Percentiles rank a stretch among this genome's conserved stretches.
Evolutionary conservation across 129 eudicot species (phyloP).

Genomic region (Tagetes erecta): DNA sequence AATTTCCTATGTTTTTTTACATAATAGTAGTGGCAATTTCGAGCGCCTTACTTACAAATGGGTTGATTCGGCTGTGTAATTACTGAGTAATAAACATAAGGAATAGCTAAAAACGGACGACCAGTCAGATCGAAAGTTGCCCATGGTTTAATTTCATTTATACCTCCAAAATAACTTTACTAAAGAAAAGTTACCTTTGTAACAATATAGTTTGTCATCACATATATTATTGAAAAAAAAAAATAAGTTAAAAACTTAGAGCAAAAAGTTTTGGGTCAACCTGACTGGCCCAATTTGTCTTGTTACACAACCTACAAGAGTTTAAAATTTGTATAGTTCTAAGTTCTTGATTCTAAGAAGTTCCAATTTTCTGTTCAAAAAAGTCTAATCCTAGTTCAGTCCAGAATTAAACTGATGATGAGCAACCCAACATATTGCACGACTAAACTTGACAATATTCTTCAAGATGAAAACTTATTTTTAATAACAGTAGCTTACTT

Average conservation of each 20-base stretch:
- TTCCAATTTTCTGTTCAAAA: neutral
- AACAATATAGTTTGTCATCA: neutral
- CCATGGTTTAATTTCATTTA: neutral
- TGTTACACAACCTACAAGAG: constrained; percentile 10
- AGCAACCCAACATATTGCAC: neutral
- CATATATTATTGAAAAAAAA: neutral
- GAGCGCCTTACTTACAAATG: neutral
- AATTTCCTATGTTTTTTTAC: neutral
- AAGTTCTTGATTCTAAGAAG: neutral
- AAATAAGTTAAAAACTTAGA: neutral
- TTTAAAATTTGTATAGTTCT: neutral
- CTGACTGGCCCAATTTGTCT: neutral
- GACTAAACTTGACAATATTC: neutral
- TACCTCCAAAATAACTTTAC: neutral
- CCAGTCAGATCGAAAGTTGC: neutral
- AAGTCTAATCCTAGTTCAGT: neutral
- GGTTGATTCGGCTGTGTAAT: neutral
- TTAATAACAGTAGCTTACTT: constrained; percentile 47
- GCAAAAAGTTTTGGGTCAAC: neutral
- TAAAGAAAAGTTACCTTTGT: neutral
- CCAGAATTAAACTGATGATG: neutral
- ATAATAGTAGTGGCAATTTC: neutral
- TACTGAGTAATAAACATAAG: neutral
- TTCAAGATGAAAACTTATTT: neutral
- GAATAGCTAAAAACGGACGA: neutral